Evolutionary conservation across 441 rosid genomes (phyloP).

Genomic region (Iberis amara): DNA sequence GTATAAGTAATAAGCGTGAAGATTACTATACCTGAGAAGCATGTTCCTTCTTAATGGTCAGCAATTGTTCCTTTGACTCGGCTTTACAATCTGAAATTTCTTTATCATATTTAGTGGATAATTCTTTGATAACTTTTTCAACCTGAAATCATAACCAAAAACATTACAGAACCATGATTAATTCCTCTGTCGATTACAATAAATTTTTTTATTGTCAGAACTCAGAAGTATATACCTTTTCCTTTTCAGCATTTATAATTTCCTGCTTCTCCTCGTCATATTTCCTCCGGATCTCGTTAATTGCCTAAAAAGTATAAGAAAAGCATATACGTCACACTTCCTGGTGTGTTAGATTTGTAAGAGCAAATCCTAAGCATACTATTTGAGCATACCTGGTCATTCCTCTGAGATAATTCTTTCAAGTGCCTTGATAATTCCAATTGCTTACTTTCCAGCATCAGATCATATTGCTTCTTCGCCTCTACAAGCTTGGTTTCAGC

Average conservation of each 20-base stretch:
- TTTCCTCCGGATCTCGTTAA: slow-evolving; percentile 72
- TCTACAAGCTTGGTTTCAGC: slow-evolving; percentile 66
- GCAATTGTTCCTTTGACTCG: slow-evolving; percentile 48
- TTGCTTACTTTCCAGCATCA: slow-evolving; percentile 78
- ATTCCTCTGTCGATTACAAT: slow-evolving; percentile 1
- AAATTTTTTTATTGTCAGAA: too few relatives aligned
- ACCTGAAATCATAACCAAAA: slow-evolving; percentile 40
- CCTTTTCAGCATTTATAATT: slow-evolving; percentile 52
- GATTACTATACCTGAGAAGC: slow-evolving; percentile 48
- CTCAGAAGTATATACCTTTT: slow-evolving; percentile 47
- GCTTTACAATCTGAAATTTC: slow-evolving; percentile 50
- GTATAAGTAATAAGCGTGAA: background rate
- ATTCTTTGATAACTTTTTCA: slow-evolving; percentile 43
- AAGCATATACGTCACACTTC: background rate
- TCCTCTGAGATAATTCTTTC: slow-evolving; percentile 85
- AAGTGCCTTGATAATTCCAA: slow-evolving; percentile 75
- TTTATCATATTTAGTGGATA: slow-evolving; percentile 46
- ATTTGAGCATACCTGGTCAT: slow-evolving; percentile 60
- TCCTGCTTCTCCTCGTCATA: slow-evolving; percentile 73
- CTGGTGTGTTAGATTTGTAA: background rate
- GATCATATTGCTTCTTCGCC: slow-evolving; percentile 64
- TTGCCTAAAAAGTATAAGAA: slow-evolving; percentile 48
- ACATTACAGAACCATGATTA: slow-evolving; percentile 18
- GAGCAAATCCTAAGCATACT: slow-evolving; percentile 10
- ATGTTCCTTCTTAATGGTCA: slow-evolving; percentile 53